Evolutionary conservation across 495 filamentous ascomycete species (phyloP).

Genomic region (Hypoxylon trugodes): DNA sequence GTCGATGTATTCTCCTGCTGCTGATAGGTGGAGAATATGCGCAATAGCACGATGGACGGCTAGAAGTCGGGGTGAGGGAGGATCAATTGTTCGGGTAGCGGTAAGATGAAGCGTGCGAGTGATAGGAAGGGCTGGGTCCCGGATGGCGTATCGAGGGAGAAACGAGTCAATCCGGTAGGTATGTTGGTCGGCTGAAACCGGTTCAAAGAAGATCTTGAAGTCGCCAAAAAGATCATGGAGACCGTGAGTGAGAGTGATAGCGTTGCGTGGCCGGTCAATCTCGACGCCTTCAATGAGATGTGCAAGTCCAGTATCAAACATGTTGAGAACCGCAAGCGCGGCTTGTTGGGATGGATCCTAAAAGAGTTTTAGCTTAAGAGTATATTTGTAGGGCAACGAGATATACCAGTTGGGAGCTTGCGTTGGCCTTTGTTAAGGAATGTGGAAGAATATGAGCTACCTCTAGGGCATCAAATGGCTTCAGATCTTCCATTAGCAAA

Average conservation of each 20-base stretch:
- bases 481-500: slow-evolving; percentile 21
- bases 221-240: slow-evolving; percentile 37
- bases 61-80: slow-evolving; percentile 44
- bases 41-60: slow-evolving; percentile 47
- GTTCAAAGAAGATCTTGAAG: slow-evolving; percentile 40
- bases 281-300: slow-evolving; percentile 37
- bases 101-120: slow-evolving; percentile 38
- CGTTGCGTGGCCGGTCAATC: slow-evolving; percentile 39
- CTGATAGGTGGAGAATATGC: slow-evolving; percentile 48
- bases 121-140: slow-evolving; percentile 9
- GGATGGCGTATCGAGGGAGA: not conserved
- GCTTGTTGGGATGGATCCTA: slow-evolving; percentile 23
- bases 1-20: slow-evolving; percentile 45
- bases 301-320: slow-evolving; percentile 36
- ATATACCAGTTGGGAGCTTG: slow-evolving; percentile 20
- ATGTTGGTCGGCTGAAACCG: slow-evolving; percentile 24
- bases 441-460: slow-evolving; percentile 44
- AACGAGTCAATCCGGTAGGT: slow-evolving; percentile 36
- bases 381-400: slow-evolving; percentile 3
- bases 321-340: slow-evolving; percentile 38
- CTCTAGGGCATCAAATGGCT: slow-evolving; percentile 29
- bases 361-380: slow-evolving; percentile 18
- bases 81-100: slow-evolving; percentile 41
- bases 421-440: slow-evolving; percentile 32
- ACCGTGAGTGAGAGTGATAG: slow-evolving; percentile 33